Base-by-base conservation (phyloP, 768 basidiomycete genomes). In the Calocera viscosa region DNA sequence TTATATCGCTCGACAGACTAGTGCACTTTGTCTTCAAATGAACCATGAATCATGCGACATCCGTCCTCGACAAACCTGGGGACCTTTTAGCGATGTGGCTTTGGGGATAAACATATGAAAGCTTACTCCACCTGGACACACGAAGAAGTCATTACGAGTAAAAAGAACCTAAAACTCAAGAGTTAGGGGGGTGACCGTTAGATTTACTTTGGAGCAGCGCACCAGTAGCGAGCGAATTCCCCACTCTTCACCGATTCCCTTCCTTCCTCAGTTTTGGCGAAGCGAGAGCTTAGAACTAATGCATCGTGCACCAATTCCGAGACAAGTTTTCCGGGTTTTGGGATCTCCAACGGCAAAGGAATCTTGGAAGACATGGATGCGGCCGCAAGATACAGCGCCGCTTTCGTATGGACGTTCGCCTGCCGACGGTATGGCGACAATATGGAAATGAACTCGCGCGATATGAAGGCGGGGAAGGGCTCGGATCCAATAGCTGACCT, bases 341-440 rank as follows among this genome's bases (percentile, higher is more conserved):
- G 72, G 19, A 70, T 64, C 17, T 71, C 72, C 19, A 68, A 53
- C 2, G 72, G 70, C 10, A 75, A 68, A 1, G 74, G 73, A 12
- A 49, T 22, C 65, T 75, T 75, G 12, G 71, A 65, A 7, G 69
- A 64, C 28, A 75, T 49, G 11, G 70, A 70, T 35, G 72, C 70
- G 1, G 73, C 71, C 14, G 65, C 47, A 35, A 74, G 38, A 41
- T 68, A 71, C 16, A 75, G 65, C 33, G 49, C 53, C 26, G 53
- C 66, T 70, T 69, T 63, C 30, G 26, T 19, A 60, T 60, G 53
- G 16, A 60, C 53, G 71, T 66, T 1, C 68, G 67, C 16, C 64
- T 67, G 72, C 24, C 67, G 64, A 0, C 73, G 70, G 64, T 74
- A 74, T 0, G 73, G 71, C 0, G 66, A 67, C 2, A 74, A 65